These are phyloP conservation scores for Lachancea kluyveri DNA, from an alignment of 805 yeast genomes.

Conservation along the genomic window DNA sequence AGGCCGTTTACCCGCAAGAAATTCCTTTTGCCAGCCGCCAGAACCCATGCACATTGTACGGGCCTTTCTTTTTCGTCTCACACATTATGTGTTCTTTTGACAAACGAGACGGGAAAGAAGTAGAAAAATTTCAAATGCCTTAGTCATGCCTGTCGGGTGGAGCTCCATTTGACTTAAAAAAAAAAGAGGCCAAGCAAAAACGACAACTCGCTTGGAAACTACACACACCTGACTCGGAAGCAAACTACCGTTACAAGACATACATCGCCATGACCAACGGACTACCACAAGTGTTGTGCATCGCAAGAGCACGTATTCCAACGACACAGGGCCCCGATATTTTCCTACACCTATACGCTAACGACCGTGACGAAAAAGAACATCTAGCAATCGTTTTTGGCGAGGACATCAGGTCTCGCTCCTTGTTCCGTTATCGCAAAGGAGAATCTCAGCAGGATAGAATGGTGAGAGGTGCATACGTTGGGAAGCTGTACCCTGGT, in stretches of 20 bases:
- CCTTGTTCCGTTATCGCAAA: conserved; percentile 51
- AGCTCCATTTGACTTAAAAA: no score
- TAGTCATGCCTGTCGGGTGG: no score
- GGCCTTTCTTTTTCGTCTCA: no score
- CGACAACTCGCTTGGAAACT: no score
- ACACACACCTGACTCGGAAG: no score
- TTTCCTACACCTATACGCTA: conserved; percentile 81
- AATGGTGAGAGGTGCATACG: conserved; percentile 98
- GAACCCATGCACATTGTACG: no score
- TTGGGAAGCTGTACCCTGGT: conserved; percentile 87
- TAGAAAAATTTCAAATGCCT: no score
- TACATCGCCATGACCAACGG: background rate
- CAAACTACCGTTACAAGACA: background rate
- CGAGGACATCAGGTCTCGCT: conserved; percentile 74
- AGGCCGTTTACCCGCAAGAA: no score
- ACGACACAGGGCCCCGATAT: conserved; percentile 94
- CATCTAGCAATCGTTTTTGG: conserved; percentile 97
- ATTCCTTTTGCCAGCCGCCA: no score
- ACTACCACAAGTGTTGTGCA: conserved; percentile 76
- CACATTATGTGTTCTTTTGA: no score
- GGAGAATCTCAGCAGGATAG: conserved; percentile 85
- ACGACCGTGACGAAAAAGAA: conserved; percentile 83
- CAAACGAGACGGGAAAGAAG: no score
- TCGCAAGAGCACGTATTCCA: conserved; percentile 94
- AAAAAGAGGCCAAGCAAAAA: no score